Conservation (phyloP, 306 rosid genomes). For the Ceratonia siliqua region DNA sequence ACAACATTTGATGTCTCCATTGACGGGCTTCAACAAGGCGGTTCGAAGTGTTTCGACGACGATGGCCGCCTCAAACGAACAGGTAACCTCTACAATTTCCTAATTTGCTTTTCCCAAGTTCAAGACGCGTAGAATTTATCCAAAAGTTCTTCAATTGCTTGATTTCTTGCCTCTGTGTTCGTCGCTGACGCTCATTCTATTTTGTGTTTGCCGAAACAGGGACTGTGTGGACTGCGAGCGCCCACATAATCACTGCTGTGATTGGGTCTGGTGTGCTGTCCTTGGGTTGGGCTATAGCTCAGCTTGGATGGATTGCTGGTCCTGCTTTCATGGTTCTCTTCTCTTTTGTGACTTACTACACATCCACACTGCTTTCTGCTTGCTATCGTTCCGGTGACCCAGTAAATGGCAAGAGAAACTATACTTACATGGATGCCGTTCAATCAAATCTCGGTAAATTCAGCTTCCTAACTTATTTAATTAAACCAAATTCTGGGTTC, state of each 20-base stretch:
- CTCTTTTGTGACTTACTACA: slow-evolving; percentile 43
- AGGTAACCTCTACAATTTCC: slow-evolving; percentile 15
- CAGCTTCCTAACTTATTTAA: not conserved
- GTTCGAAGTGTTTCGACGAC: slow-evolving; percentile 37
- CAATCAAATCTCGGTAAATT: slow-evolving; percentile 40
- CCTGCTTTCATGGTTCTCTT: slow-evolving; percentile 46
- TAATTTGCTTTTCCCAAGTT: not conserved
- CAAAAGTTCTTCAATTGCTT: not conserved
- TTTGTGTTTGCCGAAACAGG: slow-evolving; percentile 29
- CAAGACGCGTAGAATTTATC: not conserved
- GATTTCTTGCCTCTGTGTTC: not conserved
- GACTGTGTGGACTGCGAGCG: slow-evolving; percentile 41
- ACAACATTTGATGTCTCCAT: slow-evolving; percentile 32
- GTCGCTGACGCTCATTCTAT: not conserved
- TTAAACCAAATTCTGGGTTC: not conserved
- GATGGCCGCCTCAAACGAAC: slow-evolving; percentile 47
- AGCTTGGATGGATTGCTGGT: slow-evolving; percentile 59
- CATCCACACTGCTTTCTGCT: slow-evolving; percentile 35
- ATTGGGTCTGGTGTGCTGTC: slow-evolving; percentile 55
- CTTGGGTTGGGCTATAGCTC: slow-evolving; percentile 54
- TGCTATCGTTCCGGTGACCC: slow-evolving; percentile 49
- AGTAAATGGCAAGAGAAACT: slow-evolving; percentile 44
- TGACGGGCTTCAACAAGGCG: slow-evolving; percentile 5
- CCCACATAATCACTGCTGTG: slow-evolving; percentile 52
- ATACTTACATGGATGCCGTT: slow-evolving; percentile 47